phyloP scores from a whole-genome alignment of 192 early-diverging fungal genomes.

The Thoreauomyces humboldtii region DNA sequence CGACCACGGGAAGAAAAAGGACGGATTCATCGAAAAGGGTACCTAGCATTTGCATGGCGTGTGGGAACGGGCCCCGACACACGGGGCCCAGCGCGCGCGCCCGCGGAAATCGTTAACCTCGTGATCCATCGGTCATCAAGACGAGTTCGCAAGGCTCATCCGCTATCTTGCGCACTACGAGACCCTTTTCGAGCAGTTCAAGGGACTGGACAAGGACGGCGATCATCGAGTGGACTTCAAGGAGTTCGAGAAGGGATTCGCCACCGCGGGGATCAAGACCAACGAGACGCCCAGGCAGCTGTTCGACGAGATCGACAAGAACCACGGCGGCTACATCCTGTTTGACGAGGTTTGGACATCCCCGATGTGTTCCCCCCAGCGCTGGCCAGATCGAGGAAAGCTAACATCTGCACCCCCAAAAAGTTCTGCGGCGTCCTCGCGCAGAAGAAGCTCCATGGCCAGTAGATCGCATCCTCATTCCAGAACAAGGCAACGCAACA shows the following conservation, averaged over 20 bases:
- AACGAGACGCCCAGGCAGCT: neutral
- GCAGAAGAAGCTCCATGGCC: no score
- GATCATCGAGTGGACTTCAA: conserved; percentile 28
- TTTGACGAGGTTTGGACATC: conserved; percentile 44
- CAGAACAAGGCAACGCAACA: no score
- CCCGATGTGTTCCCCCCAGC: no score
- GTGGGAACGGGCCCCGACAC: no score
- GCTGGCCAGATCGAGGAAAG: no score
- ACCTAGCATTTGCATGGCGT: no score
- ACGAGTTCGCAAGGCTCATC: conserved; percentile 30
- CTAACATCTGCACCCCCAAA: no score
- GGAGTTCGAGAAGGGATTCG: conserved; percentile 28
- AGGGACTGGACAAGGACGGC: conserved; percentile 29
- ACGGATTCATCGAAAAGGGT: conserved; percentile 33
- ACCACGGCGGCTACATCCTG: conserved; percentile 30
- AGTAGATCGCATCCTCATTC: no score
- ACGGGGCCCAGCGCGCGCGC: no score
- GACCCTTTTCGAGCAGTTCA: conserved; percentile 26
- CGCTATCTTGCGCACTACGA: conserved; percentile 23
- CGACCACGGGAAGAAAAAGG: conserved; percentile 27
- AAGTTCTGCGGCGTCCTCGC: no score
- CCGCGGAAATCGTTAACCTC: no score
- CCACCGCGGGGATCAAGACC: neutral
- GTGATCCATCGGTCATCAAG: no score
- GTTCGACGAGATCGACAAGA: conserved; percentile 34